Base-by-base conservation (phyloP, 805 yeast genomes). In the Metschnikowia vanudenii region DNA sequence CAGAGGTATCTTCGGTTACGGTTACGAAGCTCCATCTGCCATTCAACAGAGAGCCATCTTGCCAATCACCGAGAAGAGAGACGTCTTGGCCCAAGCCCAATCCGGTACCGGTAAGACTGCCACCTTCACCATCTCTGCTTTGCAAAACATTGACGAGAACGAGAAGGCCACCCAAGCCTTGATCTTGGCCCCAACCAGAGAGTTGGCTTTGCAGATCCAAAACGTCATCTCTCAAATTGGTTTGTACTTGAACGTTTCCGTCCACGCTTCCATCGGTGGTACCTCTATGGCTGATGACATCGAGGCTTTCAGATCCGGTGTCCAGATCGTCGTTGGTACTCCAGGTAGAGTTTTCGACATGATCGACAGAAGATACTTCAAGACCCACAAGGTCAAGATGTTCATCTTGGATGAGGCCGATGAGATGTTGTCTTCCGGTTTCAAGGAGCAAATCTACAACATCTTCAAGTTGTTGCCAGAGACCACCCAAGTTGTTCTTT, bases 191-290 rank as follows among this genome's bases (percentile, higher is more conserved):
- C 99, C 99, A 58, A 94, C 99, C 12, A 87, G 99, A 79, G 99
- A 94, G 69, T 80, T 94, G 69, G 98, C 98, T 41, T 76, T 83
- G 58, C 99, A 94, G 79, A 94, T 94, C 68, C 96, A 89, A 74
- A 88, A 84, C 67, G 99, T 94, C 59, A 88, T 92, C 43, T 77
- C 84, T 65, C 86, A 91, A 58, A 79, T 94, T 59, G 97, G 98
- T 56, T 82, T 82, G 70, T 88, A 87, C 78, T 82, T 94, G 85
- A 84, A 88, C 63, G 80, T 92, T 52, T 82, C 85, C 55, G 91
- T 94, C 61, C 97, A 94, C 68, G 97, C 98, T 45, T 92, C 96
- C 72, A 88, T 94, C 63, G 99, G 99, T 71, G 99, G 99, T 68
- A 92, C 96, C 52, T 80, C 88, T 51, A 80, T 89, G 67, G 82